Evolutionary conservation across 352 stramenopile species (phyloP).

Genomic region (Pythium aquatile): DNA sequence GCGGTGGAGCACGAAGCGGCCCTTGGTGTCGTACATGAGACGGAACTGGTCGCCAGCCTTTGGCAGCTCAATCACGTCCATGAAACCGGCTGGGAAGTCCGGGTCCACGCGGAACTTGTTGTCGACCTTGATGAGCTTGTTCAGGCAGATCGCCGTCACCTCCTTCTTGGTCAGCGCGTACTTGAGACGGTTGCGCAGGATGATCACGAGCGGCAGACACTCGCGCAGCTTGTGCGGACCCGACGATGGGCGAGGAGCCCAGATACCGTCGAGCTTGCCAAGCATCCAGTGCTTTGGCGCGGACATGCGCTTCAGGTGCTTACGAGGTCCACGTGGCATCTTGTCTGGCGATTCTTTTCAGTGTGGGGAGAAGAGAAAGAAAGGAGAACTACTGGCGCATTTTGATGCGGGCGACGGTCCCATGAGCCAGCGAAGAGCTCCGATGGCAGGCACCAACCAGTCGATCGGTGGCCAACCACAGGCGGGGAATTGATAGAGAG

Average conservation of each 20-base stretch:
- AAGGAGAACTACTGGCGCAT: constrained; percentile 30
- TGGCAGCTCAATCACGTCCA: constrained; percentile 98
- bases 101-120: constrained; percentile 96
- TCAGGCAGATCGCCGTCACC: constrained; percentile 99
- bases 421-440: not conserved
- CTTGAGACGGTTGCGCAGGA: constrained; percentile 99
- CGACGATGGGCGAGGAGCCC: constrained; percentile 91
- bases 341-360: constrained; percentile 17
- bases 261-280: constrained; percentile 90
- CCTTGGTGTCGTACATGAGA: constrained; percentile 98
- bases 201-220: constrained; percentile 97
- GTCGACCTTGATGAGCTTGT: constrained; percentile 98
- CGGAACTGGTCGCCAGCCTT: constrained; percentile 98
- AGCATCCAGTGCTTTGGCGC: constrained; percentile 90
- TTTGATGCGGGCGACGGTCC: not conserved
- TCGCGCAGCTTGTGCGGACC: constrained; percentile 99
- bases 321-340: constrained; percentile 85
- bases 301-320: constrained; percentile 87
- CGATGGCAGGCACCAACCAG: constrained; percentile 3
- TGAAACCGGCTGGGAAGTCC: constrained; percentile 99
- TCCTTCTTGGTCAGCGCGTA: constrained; percentile 99
- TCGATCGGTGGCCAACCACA: constrained; percentile 10
- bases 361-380: constrained; percentile 23
- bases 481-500: not conserved
- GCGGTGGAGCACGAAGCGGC: constrained; percentile 97